Percentiles rank a stretch among this genome's conserved stretches.
Evolutionary conservation across 2,329 filamentous ascomycete genomes (phyloP).

Genomic region (Ophiostoma sp.): DNA sequence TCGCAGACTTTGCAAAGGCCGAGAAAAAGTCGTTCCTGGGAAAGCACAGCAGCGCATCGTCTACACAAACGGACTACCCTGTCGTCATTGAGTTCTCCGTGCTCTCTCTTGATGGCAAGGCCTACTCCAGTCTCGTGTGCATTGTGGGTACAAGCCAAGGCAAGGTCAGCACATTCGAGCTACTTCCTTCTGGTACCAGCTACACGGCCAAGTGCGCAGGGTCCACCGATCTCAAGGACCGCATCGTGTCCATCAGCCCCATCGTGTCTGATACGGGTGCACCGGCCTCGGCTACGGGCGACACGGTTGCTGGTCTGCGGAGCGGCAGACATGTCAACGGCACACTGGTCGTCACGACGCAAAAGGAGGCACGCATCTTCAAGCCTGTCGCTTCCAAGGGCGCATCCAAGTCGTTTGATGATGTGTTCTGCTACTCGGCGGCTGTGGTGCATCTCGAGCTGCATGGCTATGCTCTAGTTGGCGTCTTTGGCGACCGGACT

Average conservation of each 20-base stretch:
- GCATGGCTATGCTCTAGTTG: slow-evolving; percentile 72
- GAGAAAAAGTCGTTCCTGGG: slow-evolving; percentile 68
- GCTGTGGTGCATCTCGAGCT: slow-evolving; percentile 68
- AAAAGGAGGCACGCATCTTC: slow-evolving; percentile 80
- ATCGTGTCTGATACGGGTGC: slow-evolving; percentile 73
- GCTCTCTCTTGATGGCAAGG: slow-evolving; percentile 87
- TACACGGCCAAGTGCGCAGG: slow-evolving; percentile 72
- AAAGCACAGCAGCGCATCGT: slow-evolving; percentile 35
- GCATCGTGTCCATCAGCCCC: slow-evolving; percentile 69
- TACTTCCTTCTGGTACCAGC: slow-evolving; percentile 67
- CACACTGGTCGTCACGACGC: slow-evolving; percentile 63
- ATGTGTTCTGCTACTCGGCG: slow-evolving; percentile 74
- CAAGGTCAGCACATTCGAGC: slow-evolving; percentile 81
- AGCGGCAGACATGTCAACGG: slow-evolving; percentile 72
- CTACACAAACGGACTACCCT: slow-evolving; percentile 59
- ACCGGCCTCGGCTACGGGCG: slow-evolving; percentile 68
- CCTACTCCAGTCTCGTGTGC: slow-evolving; percentile 88
- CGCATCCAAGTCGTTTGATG: slow-evolving; percentile 86
- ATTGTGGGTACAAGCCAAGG: slow-evolving; percentile 86
- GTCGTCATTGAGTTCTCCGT: slow-evolving; percentile 85
- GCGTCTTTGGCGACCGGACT: slow-evolving; percentile 76
- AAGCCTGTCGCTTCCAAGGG: slow-evolving; percentile 79
- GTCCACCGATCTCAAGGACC: slow-evolving; percentile 58
- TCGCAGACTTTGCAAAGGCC: slow-evolving; percentile 69
- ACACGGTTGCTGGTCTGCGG: slow-evolving; percentile 68